These are phyloP conservation scores for Ustilago vetiveriae DNA, from an alignment of 1,284 basidiomycete species.

Conservation along the genomic window DNA sequence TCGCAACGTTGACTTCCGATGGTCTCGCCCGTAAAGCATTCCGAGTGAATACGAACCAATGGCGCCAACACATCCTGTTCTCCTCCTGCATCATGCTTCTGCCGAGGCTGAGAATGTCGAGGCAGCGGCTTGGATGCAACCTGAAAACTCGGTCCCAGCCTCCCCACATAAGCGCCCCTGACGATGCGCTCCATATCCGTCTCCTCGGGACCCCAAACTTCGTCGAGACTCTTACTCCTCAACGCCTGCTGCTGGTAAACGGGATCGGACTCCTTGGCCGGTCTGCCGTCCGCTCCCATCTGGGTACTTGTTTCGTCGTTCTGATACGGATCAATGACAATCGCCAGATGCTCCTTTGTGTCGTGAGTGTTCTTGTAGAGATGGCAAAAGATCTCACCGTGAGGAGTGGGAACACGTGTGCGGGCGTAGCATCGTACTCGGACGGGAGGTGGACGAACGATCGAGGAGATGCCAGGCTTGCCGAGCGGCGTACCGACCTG, in stretches of 20 bases:
- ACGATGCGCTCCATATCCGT: slow-evolving; percentile 93
- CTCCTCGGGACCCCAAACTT: slow-evolving; percentile 84
- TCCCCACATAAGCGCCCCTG: slow-evolving; percentile 90
- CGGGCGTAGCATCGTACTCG: slow-evolving; percentile 88
- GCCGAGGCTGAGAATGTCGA: slow-evolving; percentile 68
- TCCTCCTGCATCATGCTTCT: slow-evolving; percentile 29
- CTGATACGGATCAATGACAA: slow-evolving; percentile 79
- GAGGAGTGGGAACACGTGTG: slow-evolving; percentile 94
- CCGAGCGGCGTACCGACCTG: slow-evolving; percentile 26
- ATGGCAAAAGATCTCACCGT: slow-evolving; percentile 92
- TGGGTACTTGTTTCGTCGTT: slow-evolving; percentile 42
- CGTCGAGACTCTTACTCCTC: slow-evolving; percentile 83
- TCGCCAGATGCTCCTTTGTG: slow-evolving; percentile 93
- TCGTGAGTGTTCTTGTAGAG: slow-evolving; percentile 88
- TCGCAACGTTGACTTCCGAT: slow-evolving; percentile 98
- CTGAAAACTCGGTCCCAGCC: slow-evolving; percentile 75
- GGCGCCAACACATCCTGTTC: slow-evolving; percentile 71
- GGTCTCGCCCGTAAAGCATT: slow-evolving; percentile 98
- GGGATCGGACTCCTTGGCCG: slow-evolving; percentile 30
- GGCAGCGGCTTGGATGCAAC: slow-evolving; percentile 69
- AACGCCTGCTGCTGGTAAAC: slow-evolving; percentile 70
- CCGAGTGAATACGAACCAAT: slow-evolving; percentile 93
- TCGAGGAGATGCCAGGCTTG: slow-evolving; percentile 42
- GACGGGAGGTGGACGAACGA: slow-evolving; percentile 56
- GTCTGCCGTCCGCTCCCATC: slow-evolving; percentile 31